Base-by-base conservation (phyloP, 345 rosid species). In the Pelargonium nanum region DNA sequence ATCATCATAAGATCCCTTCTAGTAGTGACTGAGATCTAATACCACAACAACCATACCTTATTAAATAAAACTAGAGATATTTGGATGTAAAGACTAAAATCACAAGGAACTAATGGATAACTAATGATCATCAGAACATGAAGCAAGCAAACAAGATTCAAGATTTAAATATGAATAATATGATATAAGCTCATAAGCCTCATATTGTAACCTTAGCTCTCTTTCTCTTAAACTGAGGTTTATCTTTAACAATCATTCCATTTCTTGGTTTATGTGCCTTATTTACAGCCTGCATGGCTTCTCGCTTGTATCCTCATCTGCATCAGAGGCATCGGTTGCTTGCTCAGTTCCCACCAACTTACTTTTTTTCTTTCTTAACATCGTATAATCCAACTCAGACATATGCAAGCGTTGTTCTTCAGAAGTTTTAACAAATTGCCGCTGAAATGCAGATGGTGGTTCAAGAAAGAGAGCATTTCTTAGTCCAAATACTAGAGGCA, bases 211-310 rank as follows among this genome's bases (percentile, higher is more conserved):
- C 93, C 96, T 88, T 93, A 16, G 92, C 89, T 73, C 48, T 81
- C 40, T 85, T 90, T 69, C 95, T 78, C 77, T 94, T 90, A 69
- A 87, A 88, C 64, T 81, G 92, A 71, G 84, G 81, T 66, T 67
- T 80, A 66, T 90, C 97, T 52, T 81, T 86, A n/a, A 74, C 66
- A 61, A 62, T 72, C 19, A 72, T 63, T 60, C 70, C 76, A 58
- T 68, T 80, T 34, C 72, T 73, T 26, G 60, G 65, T 45, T 50
- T 30, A 21, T 66, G 67, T 45, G 62, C 74, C 64, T 60, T 72
- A 30, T 23, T 56, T 30, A 54, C 44, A 16, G 68, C 57, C 26
- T 65, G 62, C 65, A 54, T 53, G 22, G 54, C 25, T 66, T 67
- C 63, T 57, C 70, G 23, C 65, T 66, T 40, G 54, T 24, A 61